Evolutionary conservation across 352 stramenopile genomes (phyloP), one percentile per base, ranked within the genome.

Genomic region (Phytophthora sp.): DNA sequence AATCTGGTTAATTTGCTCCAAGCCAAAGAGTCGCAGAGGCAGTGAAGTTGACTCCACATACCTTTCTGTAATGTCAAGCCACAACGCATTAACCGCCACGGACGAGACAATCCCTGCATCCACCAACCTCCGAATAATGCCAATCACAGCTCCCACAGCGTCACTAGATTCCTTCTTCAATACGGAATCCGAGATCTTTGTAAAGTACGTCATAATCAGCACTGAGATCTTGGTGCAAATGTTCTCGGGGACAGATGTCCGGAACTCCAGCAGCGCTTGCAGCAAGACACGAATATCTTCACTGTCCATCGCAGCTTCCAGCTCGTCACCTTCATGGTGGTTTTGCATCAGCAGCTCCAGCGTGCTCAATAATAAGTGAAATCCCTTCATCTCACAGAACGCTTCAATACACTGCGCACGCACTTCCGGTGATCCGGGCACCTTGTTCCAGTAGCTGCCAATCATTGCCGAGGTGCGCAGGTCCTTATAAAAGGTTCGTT

Each of bases 1-100:
- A 23, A 99, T 86, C 39, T 97, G 87, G 61, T 88, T 93, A 33
- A 99, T 86, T 69, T 98, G 88, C 54, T 98, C 94, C 74, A 98
- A 93, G 7, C 94, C 96, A 65, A 98, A 98, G 8, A 99, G 78
- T 33, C 95, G 93, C 13, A 99, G 66, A 5, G 95, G 95, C 18
- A 99, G 71, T 12, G 88, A 98, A 24, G 91, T 85, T 26, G 91
- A 98, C 23, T 96, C 89, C 12, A 99, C 82, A 55, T 94, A 95
- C 23, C 84, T 77, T 29, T 90, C 76, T 2, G 88, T 94, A 36
- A 96, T 74, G 23, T 92, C 77, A 18, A 97, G 84, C 88, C 90
- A 95, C 16, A 94, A 66, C 7, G 77, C 57, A 56, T 95, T 93
- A 50, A 95, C 84, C 1, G 74, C 64, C 27, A 79, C 71, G 6